Base-by-base conservation (phyloP, 306 rosid genomes). In the Sicyos edulis region DNA sequence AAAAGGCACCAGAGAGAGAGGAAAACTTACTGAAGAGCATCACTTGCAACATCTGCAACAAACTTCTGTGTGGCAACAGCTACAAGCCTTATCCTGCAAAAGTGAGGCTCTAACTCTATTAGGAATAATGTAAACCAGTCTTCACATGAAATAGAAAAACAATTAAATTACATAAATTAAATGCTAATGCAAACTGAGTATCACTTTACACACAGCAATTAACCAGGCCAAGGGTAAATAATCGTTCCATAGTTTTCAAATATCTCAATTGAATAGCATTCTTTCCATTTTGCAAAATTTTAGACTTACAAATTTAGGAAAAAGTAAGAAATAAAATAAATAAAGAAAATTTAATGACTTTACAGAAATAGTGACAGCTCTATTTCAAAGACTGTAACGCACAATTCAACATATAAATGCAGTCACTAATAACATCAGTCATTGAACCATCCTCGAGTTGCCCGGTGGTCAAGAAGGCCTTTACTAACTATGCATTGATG, bases 1-100 rank as follows among this genome's bases (percentile, higher is more conserved):
- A 55, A 19, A 32, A 55, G 60, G 12, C 4, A 55, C 20, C 8
- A 40, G 37, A 66, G 0, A 64, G 32, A 66, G 20, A 40, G 44
- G 16, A 10, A 66, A 66, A 34, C 71, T 2, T 66, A 66, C 71
- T 66, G 71, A 37, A 88, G 90, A 11, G 90, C 86, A 68, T 85
- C 88, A 9, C 85, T 86, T 19, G 90, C 92, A 77, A 88, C 88
- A 72, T 85, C 92, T 49, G 87, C 90, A 21, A 88, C 90, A 71
- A 88, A 85, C 81, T 88, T 88, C 85, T 88, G 90, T 7, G 92
- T 85, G 47, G 92, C 92, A 79, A 85, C 88, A 55, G 90, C 92
- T 34, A 88, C 90, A 60, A 88, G 82, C 79, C 92, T 82, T 73
- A 85, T 85, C 85, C 93, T 88, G 87, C 76, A 79, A 83, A 66